Evolutionary conservation across 2,329 filamentous ascomycete species (phyloP).

Genomic region (Nothophoma quercina): DNA sequence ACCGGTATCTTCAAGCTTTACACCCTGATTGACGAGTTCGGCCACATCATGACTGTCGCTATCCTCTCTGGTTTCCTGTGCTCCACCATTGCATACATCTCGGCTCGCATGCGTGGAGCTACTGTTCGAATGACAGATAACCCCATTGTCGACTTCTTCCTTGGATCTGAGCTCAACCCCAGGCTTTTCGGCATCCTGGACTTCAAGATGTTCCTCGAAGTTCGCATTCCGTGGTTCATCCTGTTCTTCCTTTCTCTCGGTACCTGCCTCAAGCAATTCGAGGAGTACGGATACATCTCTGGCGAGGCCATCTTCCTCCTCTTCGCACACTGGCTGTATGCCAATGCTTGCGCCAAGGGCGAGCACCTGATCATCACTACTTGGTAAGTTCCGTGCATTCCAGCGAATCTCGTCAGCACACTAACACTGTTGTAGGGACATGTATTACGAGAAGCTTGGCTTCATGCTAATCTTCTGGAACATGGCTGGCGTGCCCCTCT

Average conservation of each 20-base stretch:
- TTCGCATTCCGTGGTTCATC: conserved; percentile 91
- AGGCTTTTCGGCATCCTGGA: conserved; percentile 84
- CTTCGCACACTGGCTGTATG: conserved; percentile 90
- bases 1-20: conserved; percentile 88
- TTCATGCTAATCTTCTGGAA: conserved; percentile 99
- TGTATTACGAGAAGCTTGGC: conserved; percentile 97
- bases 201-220: conserved; percentile 96
- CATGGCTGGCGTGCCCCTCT: conserved; percentile 86
- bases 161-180: conserved; percentile 87
- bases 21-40: conserved; percentile 94
- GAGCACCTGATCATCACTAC: conserved; percentile 90
- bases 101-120: conserved; percentile 78
- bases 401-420: not conserved
- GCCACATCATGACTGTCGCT: conserved; percentile 88
- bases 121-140: conserved; percentile 92
- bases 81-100: conserved; percentile 84
- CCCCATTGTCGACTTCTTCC: conserved; percentile 87
- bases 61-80: conserved; percentile 90
- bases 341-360: conserved; percentile 89
- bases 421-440: conserved; percentile 66
- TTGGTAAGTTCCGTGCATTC: conserved; percentile 61
- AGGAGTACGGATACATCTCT: conserved; percentile 83
- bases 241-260: conserved; percentile 80
- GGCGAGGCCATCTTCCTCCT: conserved; percentile 85
- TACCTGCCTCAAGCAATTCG: conserved; percentile 81